Percentiles rank a stretch among this genome's conserved stretches.
Conservation (phyloP, 495 filamentous ascomycete genomes). For the Rhypophila decipiens region DNA sequence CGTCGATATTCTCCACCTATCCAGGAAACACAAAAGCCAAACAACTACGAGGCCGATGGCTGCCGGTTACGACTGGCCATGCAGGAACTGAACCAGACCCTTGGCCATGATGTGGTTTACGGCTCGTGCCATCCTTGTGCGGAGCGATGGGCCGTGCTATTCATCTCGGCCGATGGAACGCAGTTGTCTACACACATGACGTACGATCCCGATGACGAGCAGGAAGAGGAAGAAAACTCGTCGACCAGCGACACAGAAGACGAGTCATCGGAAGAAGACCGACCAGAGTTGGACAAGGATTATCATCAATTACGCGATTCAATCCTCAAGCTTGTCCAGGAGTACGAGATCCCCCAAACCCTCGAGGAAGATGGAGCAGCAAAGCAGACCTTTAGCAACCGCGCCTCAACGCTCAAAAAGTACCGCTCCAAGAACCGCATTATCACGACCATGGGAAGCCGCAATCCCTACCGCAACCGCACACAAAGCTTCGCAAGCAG, state of each 20-base stretch:
- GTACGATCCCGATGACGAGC: slow-evolving; percentile 60
- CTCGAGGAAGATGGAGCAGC: slow-evolving; percentile 44
- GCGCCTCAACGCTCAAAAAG: slow-evolving; percentile 47
- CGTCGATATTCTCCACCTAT: slow-evolving; percentile 39
- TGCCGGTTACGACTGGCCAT: slow-evolving; percentile 51
- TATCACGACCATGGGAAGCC: slow-evolving; percentile 46
- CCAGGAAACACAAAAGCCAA: slow-evolving; percentile 28
- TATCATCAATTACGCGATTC: slow-evolving; percentile 79
- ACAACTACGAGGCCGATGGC: slow-evolving; percentile 49
- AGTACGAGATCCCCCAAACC: slow-evolving; percentile 66
- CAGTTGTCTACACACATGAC: slow-evolving; percentile 64
- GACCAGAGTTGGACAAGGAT: slow-evolving; percentile 68
- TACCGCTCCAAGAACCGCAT: slow-evolving; percentile 45
- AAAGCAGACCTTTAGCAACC: slow-evolving; percentile 58
- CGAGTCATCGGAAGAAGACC: slow-evolving; percentile 58
- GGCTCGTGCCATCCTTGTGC: slow-evolving; percentile 66
- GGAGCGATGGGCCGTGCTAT: slow-evolving; percentile 68
- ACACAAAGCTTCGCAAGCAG: slow-evolving; percentile 30
- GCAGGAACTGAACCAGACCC: slow-evolving; percentile 57
- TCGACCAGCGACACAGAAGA: slow-evolving; percentile 55
- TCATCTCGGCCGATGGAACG: slow-evolving; percentile 65
- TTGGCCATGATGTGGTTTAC: slow-evolving; percentile 53
- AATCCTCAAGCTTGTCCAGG: slow-evolving; percentile 72
- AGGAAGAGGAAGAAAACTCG: slow-evolving; percentile 57
- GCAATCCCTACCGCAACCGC: slow-evolving; percentile 48